These are phyloP conservation scores for Pseudonitzschia delicatissima DNA, from an alignment of 108 stramenopile genomes.

Conservation along the genomic window DNA sequence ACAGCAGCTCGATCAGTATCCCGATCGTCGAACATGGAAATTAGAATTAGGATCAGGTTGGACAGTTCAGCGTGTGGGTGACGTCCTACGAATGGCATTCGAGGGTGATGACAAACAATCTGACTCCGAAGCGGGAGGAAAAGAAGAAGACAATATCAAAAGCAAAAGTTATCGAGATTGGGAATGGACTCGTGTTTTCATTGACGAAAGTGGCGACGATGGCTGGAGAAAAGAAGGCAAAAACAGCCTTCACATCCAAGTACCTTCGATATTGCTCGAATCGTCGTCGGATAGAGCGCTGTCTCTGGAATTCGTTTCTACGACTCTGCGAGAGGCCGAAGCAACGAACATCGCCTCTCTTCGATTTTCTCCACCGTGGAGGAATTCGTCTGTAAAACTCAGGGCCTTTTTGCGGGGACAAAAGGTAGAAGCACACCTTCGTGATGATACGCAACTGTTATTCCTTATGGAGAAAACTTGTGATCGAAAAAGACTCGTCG, in stretches of 20 bases:
- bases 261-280: too few species aligned
- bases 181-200: background rate
- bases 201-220: background rate
- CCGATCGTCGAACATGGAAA: conserved; percentile 57
- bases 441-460: conserved; percentile 31
- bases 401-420: conserved; percentile 90
- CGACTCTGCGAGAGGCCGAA: background rate
- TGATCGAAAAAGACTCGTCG: conserved; percentile 5
- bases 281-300: too few species aligned
- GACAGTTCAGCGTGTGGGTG: conserved; percentile 54
- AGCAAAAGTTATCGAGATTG: background rate
- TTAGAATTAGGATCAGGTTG: conserved; percentile 61
- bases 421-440: conserved; percentile 74
- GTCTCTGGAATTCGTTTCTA: background rate
- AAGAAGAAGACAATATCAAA: conserved; percentile 1
- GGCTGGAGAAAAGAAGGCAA: conserved; percentile 5
- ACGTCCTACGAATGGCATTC: conserved; percentile 25
- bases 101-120: background rate
- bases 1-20: conserved; percentile 50
- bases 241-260: too few species aligned
- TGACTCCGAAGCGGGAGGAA: background rate
- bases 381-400: conserved; percentile 51
- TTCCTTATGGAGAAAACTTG: background rate
- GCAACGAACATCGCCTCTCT: conserved; percentile 8
- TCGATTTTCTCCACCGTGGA: conserved; percentile 78